These are phyloP conservation scores for Ophiostoma montium DNA, from an alignment of 2,329 filamentous ascomycete genomes.

Conservation along the genomic window DNA sequence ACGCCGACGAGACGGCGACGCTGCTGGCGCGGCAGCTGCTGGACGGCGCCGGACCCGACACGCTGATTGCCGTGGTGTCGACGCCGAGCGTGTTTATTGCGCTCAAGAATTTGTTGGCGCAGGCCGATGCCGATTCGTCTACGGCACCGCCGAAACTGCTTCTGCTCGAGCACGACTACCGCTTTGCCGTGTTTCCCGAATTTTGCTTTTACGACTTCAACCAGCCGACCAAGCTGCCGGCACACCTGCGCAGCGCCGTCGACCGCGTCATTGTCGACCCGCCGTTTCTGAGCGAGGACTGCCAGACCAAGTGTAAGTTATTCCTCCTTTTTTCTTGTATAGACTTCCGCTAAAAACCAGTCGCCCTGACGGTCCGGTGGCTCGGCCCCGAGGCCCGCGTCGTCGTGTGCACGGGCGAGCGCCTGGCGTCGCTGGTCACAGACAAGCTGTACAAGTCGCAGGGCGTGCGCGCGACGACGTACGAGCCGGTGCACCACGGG, in stretches of 20 bases:
- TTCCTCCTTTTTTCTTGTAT: too few species aligned
- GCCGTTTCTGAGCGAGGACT: constrained; percentile 67
- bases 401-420: constrained; percentile 64
- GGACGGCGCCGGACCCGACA: constrained; percentile 36
- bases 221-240: constrained; percentile 49
- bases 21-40: constrained; percentile 52
- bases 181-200: constrained; percentile 57
- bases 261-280: constrained; percentile 65
- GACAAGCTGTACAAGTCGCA: constrained; percentile 51
- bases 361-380: constrained; percentile 63
- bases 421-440: constrained; percentile 50
- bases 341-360: constrained; percentile 11
- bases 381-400: constrained; percentile 36
- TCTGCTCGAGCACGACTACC: constrained; percentile 59
- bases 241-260: constrained; percentile 37
- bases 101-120: constrained; percentile 42
- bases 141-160: constrained; percentile 36
- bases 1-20: constrained; percentile 56
- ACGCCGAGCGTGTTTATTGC: constrained; percentile 67
- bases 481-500: constrained; percentile 53
- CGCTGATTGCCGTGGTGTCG: constrained; percentile 54
- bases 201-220: constrained; percentile 65
- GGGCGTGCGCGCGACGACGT: constrained; percentile 51
- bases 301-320: constrained; percentile 50
- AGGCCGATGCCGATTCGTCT: background rate